Conservation (phyloP, 768 basidiomycete species). For the Omphalotus guepiniiformis region DNA sequence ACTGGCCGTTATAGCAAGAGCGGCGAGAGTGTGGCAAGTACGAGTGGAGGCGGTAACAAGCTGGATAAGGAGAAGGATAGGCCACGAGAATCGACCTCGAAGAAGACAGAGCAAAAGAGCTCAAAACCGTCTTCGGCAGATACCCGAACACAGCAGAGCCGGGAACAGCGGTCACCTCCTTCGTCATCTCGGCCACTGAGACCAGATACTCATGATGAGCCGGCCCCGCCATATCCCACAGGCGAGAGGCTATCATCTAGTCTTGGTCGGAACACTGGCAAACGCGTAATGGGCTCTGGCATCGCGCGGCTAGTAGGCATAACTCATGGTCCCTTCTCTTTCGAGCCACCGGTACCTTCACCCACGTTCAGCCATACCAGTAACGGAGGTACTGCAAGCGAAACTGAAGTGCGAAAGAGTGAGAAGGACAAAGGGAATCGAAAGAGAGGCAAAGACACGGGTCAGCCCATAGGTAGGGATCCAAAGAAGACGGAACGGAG, state of each 20-base stretch:
- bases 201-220: constrained; percentile 24
- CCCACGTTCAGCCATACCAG: constrained; percentile 13
- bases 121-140: constrained; percentile 5
- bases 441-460: constrained; percentile 19
- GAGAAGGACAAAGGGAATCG: constrained; percentile 24
- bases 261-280: constrained; percentile 51
- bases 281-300: constrained; percentile 27
- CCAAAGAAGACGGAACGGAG: constrained; percentile 9
- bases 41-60: background rate
- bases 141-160: background rate
- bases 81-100: background rate
- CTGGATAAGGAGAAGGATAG: background rate
- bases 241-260: constrained; percentile 38
- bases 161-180: constrained; percentile 15
- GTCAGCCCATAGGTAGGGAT: too few species aligned
- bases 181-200: too few species aligned
- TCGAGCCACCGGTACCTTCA: constrained; percentile 63
- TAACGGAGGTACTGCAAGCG: constrained; percentile 21
- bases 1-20: constrained; percentile 22
- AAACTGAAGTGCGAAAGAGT: constrained; percentile 14
- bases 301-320: constrained; percentile 29
- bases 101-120: background rate
- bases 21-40: constrained; percentile 18
- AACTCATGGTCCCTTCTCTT: constrained; percentile 60
- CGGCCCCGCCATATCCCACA: constrained; percentile 34